Base-by-base conservation (phyloP, 331 rosid genomes). In the Prunus yedoensis region DNA sequence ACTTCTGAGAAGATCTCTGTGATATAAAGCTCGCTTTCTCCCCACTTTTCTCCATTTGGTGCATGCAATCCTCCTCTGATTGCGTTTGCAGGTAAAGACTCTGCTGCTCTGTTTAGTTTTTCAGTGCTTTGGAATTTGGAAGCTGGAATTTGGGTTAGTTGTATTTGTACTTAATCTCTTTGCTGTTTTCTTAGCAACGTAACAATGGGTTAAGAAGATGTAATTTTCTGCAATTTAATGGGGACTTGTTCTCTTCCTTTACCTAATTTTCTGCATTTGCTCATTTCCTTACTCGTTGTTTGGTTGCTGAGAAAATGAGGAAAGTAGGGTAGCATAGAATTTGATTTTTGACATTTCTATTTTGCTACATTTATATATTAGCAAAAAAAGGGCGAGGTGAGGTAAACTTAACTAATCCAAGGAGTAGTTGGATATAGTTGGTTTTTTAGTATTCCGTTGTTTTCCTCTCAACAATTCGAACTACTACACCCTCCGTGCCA, bases 41-140 rank as follows among this genome's bases (percentile, higher is more conserved):
- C 52, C 10, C 15, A 51, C 27, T 38, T 46, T 75, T 35, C 82
- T 77, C 69, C 75, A 16, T 84, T 72, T 17, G 58, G 66, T 78
- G 70, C 25, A 21, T 51, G 66, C 86, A 83, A 86, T 89, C 94
- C 81, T 77, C 15, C 74, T 67, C 80, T 87, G 81, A 81, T 81
- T 85, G 81, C 61, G 78, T 47, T 74, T 68, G 23, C 73, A 81
- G 93, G 92, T 94, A 80, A 47, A 73, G 10, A 57, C 66, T 68
- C 66, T 27, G 2, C 76, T 59, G 77, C 58, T 74, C 71, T 50
- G 49, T 70, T 63, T 83, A 56, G 64, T 83, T 76, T 47, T 28
- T 25, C 8, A n/a, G 27, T n/a, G 43, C 18, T 41, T 58, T 2
- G 65, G 20, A 56, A 45, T 45, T 27, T 2, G 5, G 10, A 61